Conservation (phyloP, 164 flowering plant genomes). For the Aristolochia californica region DNA sequence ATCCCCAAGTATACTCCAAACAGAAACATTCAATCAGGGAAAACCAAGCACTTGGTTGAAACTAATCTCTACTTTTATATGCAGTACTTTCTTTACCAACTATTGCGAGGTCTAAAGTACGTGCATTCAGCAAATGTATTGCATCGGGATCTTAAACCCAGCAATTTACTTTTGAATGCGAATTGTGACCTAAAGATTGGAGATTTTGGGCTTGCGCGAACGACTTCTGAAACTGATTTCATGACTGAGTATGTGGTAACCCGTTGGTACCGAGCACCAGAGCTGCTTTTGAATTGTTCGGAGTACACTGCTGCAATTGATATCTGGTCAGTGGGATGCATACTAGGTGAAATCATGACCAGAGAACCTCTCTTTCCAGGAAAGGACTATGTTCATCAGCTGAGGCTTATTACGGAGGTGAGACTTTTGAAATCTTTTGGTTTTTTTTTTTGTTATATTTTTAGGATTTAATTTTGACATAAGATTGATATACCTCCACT, state of each 20-base stretch:
- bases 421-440: neutral
- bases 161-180: constrained; percentile 83
- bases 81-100: constrained; percentile 91
- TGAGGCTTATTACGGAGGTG: constrained; percentile 85
- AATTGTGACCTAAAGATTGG: constrained; percentile 93
- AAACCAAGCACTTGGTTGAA: too few relatives aligned
- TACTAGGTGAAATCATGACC: constrained; percentile 81
- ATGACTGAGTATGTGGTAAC: constrained; percentile 99
- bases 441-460: neutral
- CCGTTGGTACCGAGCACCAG: constrained; percentile 97
- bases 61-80: constrained; percentile 3
- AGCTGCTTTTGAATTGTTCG: constrained; percentile 87
- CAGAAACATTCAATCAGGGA: too few relatives aligned
- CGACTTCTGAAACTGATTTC: constrained; percentile 96
- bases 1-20: too few relatives aligned
- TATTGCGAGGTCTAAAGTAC: constrained; percentile 79
- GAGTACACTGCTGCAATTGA: constrained; percentile 96
- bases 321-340: constrained; percentile 95
- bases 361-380: constrained; percentile 80
- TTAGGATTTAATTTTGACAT: neutral
- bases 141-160: constrained; percentile 94
- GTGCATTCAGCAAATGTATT: constrained; percentile 89
- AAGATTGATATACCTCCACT: neutral
- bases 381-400: constrained; percentile 85
- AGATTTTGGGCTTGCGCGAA: constrained; percentile 95